These are phyloP conservation scores for Lasiosphaeriaceae sp. DNA, from an alignment of 495 filamentous ascomycete genomes.

Conservation along the genomic window DNA sequence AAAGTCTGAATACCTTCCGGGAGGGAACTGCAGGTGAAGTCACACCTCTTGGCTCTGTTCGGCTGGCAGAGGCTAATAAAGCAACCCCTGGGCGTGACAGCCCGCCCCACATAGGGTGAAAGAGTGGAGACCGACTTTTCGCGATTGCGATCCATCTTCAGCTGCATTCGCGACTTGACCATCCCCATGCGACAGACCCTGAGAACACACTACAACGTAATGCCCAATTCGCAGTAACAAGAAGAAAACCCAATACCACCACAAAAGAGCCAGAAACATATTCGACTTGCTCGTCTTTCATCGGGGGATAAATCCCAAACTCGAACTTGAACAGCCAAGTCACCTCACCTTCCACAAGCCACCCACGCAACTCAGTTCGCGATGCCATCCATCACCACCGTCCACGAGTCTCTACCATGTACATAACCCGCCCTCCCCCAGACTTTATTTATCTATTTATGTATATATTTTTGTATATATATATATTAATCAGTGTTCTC, in stretches of 20 bases:
- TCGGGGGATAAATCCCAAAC: too few relatives aligned
- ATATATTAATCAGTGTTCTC: too few relatives aligned
- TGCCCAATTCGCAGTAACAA: too few relatives aligned
- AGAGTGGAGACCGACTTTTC: neutral
- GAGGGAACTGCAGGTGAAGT: too few relatives aligned
- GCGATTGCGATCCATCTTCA: neutral
- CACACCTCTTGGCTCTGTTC: neutral
- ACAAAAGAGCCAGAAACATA: too few relatives aligned
- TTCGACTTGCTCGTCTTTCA: too few relatives aligned
- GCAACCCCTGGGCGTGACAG: neutral
- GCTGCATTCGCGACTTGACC: neutral
- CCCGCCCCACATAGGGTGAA: neutral
- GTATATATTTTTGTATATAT: too few relatives aligned
- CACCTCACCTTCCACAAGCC: too few relatives aligned
- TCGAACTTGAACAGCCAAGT: too few relatives aligned
- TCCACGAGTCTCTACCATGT: conserved; percentile 86
- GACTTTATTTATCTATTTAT: neutral
- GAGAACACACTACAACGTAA: too few relatives aligned
- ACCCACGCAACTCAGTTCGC: conserved; percentile 8
- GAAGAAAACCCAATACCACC: too few relatives aligned
- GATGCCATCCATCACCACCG: conserved; percentile 67
- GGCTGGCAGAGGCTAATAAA: neutral
- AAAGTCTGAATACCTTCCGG: too few relatives aligned
- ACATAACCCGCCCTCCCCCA: conserved; percentile 22
- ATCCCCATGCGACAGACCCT: neutral